phyloP scores from a whole-genome alignment of 495 filamentous ascomycete genomes.

The Hypoxylon intermedium region DNA sequence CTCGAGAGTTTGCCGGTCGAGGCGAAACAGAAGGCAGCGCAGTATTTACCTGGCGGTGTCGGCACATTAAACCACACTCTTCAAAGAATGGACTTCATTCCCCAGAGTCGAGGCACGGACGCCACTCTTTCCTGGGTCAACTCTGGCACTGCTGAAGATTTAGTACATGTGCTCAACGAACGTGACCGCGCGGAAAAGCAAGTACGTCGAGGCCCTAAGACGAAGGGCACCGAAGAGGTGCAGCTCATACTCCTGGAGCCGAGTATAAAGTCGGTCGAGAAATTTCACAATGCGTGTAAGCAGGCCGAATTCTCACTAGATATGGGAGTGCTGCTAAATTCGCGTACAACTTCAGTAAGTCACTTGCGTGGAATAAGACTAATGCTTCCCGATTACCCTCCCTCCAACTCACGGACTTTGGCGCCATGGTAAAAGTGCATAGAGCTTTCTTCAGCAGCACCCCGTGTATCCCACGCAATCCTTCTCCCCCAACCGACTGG shows the following conservation, averaged over 20 bases:
- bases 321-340: slow-evolving; percentile 14
- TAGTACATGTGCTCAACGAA: slow-evolving; percentile 12
- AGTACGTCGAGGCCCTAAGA: slow-evolving; percentile 11
- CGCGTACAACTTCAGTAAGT: slow-evolving; percentile 29
- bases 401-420: slow-evolving; percentile 14
- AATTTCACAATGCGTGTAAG: slow-evolving; percentile 13
- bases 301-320: slow-evolving; percentile 15
- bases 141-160: slow-evolving; percentile 9
- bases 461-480: background rate
- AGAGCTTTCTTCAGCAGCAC: background rate
- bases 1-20: background rate
- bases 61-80: too few species aligned
- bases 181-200: slow-evolving; percentile 20
- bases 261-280: slow-evolving; percentile 15
- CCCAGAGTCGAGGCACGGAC: slow-evolving; percentile 13
- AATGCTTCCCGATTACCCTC: slow-evolving; percentile 14
- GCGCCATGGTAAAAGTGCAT: background rate
- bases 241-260: slow-evolving; percentile 27
- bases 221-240: slow-evolving; percentile 28
- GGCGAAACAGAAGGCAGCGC: background rate
- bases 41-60: too few species aligned
- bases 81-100: slow-evolving; percentile 14
- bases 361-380: slow-evolving; percentile 25
- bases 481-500: slow-evolving; percentile 12
- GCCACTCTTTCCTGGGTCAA: slow-evolving; percentile 24